A percentile compares a stretch with the other conserved stretches of the same genome.
phyloP scores from a whole-genome alignment of 176 grass and related monocot genomes.

The Phoenix roebelenii region DNA sequence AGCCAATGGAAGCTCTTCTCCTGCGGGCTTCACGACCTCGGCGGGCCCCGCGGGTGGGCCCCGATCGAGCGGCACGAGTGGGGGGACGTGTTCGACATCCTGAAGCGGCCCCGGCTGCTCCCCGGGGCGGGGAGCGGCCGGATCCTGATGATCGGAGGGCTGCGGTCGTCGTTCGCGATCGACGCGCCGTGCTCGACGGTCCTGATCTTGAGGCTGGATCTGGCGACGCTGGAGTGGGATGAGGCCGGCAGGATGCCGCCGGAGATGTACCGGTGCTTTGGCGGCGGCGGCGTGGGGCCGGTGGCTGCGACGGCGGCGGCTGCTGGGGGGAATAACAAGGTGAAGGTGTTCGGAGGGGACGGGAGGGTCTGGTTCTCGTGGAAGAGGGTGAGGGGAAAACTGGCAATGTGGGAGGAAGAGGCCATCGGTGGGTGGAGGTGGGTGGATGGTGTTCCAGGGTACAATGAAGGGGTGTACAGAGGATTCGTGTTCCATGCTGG shows the following conservation, averaged over 20 bases:
- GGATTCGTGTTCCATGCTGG: slow-evolving; percentile 87
- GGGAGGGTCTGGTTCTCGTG: slow-evolving; percentile 95
- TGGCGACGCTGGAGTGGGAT: slow-evolving; percentile 91
- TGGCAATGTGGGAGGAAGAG: slow-evolving; percentile 96
- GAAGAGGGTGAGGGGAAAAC: slow-evolving; percentile 70
- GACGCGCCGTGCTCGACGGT: slow-evolving; percentile 93
- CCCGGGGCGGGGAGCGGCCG: slow-evolving; percentile 45
- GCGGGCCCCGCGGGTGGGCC: slow-evolving; percentile 52
- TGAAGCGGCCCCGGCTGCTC: slow-evolving; percentile 85
- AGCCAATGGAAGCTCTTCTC: slow-evolving; percentile 98
- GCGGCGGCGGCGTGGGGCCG: slow-evolving; percentile 34
- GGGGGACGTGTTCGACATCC: slow-evolving; percentile 86
- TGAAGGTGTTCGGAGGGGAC: slow-evolving; percentile 93
- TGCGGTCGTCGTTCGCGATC: slow-evolving; percentile 65
- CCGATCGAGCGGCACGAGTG: slow-evolving; percentile 51
- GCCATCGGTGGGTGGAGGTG: slow-evolving; percentile 66
- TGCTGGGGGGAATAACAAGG: slow-evolving; percentile 70
- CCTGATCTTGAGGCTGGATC: slow-evolving; percentile 83
- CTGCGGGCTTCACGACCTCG: slow-evolving; percentile 56
- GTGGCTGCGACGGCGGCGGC: neutral
- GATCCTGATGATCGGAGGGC: slow-evolving; percentile 86
- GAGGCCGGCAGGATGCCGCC: slow-evolving; percentile 87
- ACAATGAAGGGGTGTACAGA: slow-evolving; percentile 72
- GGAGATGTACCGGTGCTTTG: slow-evolving; percentile 87
- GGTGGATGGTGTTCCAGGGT: slow-evolving; percentile 72